Percentiles rank a stretch among this genome's conserved stretches.
phyloP scores from a whole-genome alignment of 2,329 filamentous ascomycete genomes.

The Exophiala dermatitidis region DNA sequence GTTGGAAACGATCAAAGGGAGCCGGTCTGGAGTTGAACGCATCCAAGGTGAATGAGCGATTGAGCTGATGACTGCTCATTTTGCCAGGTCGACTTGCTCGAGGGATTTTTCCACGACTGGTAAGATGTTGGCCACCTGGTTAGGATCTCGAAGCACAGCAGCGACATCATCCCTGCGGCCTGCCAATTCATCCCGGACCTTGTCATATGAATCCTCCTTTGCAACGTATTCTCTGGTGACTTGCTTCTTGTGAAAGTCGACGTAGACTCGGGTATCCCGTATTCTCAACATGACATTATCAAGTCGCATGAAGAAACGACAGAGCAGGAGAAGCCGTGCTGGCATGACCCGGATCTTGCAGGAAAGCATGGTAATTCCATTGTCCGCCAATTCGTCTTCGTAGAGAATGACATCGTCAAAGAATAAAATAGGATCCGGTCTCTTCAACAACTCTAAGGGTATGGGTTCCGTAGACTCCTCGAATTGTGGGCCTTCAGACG shows the following conservation, averaged over 20 bases:
- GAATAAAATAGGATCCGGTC: slow-evolving; percentile 89
- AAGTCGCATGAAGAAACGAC: slow-evolving; percentile 83
- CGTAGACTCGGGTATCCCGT: slow-evolving; percentile 82
- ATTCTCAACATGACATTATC: slow-evolving; percentile 84
- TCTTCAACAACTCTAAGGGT: slow-evolving; percentile 76
- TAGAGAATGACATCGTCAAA: slow-evolving; percentile 95
- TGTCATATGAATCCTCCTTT: slow-evolving; percentile 74
- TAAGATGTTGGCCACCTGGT: slow-evolving; percentile 62
- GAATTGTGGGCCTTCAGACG: slow-evolving; percentile 34
- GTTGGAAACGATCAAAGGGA: neutral
- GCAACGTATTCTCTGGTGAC: slow-evolving; percentile 85
- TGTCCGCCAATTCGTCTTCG: slow-evolving; percentile 96
- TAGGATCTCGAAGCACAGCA: slow-evolving; percentile 70
- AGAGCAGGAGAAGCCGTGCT: slow-evolving; percentile 73
- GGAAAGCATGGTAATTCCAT: slow-evolving; percentile 83
- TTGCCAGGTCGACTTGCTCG: slow-evolving; percentile 46
- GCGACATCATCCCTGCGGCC: slow-evolving; percentile 65
- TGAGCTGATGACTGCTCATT: slow-evolving; percentile 9
- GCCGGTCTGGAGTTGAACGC: neutral
- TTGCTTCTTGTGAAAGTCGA: slow-evolving; percentile 73
- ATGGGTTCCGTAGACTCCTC: slow-evolving; percentile 50
- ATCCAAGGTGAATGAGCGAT: neutral
- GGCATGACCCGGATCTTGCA: slow-evolving; percentile 94
- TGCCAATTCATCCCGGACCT: slow-evolving; percentile 61
- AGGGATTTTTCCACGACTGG: slow-evolving; percentile 61